Evolutionary conservation across 1,284 basidiomycete genomes (phyloP), one percentile per base, ranked within the genome.

Genomic region (Blastosporella zonata): DNA sequence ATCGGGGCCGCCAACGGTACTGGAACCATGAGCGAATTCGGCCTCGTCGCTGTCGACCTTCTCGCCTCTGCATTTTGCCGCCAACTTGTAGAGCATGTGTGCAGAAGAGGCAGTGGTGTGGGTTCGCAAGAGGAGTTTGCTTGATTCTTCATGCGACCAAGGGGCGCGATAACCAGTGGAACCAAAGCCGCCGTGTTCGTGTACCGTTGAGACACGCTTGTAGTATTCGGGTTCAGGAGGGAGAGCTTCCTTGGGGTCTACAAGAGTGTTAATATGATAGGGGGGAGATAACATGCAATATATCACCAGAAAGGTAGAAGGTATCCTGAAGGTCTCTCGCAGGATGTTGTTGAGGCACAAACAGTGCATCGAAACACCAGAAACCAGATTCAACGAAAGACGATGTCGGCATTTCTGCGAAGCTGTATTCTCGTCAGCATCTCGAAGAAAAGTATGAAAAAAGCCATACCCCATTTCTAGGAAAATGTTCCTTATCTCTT

Each of bases 361-460:
- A 99, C 57, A 99, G 80, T 7, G 95, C 87, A 67, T 99, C 97
- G 69, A 99, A 99, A 67, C 96, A 97, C 97, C 97, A 99, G 81
- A 99, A 99, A 28, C 90, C 90, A 21, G 93, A 97, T 70, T 99
- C 97, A 52, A 99, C 94, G 66, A 95, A 99, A 52, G 89, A 87
- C 53, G 89, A 87, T n/a, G 97, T 98, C 5, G 96, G 94, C 97
- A 99, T 99, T 71, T 99, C 97, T 49, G 93, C 87, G 72, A 99
- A 99, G 12, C 94, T 49, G 21, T 20, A 8, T 21, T 43, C 12
- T 35, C 17, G 15, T 46, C 7, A 43, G 23, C 46, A 25, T 8
- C 17, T 31, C 29, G 7, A 8, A n/a, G 36, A n/a, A 48, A 33
- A 8, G 25, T 49, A 18, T 2, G 22, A 25, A 6, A 40, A 21